Percentiles rank a stretch among this genome's conserved stretches.
These are phyloP conservation scores for Parsonsia alboflavescens DNA, from an alignment of 257 asterid genomes.

Conservation along the genomic window DNA sequence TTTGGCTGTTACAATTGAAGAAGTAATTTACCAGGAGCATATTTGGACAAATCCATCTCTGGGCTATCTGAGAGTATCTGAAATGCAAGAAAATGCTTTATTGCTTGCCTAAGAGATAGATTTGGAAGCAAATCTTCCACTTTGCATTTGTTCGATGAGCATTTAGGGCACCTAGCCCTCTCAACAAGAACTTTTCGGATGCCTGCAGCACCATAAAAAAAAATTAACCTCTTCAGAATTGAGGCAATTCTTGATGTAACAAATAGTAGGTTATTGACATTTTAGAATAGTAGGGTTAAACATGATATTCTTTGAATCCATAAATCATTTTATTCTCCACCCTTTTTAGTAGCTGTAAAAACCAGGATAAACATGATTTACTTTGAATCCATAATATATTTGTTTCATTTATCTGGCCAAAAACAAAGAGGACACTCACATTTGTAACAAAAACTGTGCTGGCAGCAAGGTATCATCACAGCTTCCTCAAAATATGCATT, in stretches of 20 bases:
- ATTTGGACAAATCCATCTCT: slow-evolving; percentile 43
- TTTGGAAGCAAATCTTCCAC: slow-evolving; percentile 75
- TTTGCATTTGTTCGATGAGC: slow-evolving; percentile 61
- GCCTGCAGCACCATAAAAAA: slow-evolving; percentile 39
- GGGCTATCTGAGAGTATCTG: slow-evolving; percentile 45
- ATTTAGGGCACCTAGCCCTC: slow-evolving; percentile 74
- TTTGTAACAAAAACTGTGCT: slow-evolving; percentile 83
- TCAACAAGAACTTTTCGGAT: slow-evolving; percentile 53
- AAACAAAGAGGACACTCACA: slow-evolving; percentile 51
- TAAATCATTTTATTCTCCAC: background rate
- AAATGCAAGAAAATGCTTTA: slow-evolving; percentile 64
- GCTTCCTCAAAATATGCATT: slow-evolving; percentile 70
- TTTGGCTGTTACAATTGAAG: background rate
- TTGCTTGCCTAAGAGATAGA: slow-evolving; percentile 67
- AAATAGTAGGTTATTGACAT: background rate
- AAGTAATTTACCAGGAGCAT: slow-evolving; percentile 60
- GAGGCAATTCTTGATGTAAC: background rate
- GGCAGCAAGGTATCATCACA: slow-evolving; percentile 97
- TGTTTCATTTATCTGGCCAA: background rate
- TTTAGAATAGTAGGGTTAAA: background rate
- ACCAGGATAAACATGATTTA: background rate
- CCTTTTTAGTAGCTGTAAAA: background rate
- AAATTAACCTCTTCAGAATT: slow-evolving; percentile 5
- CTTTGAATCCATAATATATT: background rate
- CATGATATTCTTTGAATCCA: background rate